Conservation (phyloP, 495 filamentous ascomycete species). For the Aspergillus indologenus region DNA sequence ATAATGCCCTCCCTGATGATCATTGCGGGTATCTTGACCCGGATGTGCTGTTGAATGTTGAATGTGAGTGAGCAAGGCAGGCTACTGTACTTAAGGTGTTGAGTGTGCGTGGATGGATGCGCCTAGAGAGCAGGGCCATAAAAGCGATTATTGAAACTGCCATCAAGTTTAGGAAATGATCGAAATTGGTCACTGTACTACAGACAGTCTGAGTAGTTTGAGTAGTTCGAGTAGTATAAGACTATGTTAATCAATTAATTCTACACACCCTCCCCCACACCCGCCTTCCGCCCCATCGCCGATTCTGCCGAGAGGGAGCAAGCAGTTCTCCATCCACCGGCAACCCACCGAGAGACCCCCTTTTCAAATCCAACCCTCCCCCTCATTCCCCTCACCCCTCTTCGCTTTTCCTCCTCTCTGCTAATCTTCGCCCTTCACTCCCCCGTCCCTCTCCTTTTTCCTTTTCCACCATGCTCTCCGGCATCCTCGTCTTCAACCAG, state of each 20-base stretch:
- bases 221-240: no score
- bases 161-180: no score
- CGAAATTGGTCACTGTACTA: no score
- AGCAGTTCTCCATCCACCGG: neutral
- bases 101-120: neutral
- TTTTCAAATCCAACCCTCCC: constrained; percentile 19
- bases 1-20: neutral
- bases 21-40: neutral
- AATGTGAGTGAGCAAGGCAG: neutral
- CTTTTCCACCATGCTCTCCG: constrained; percentile 75
- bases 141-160: neutral
- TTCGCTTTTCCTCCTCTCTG: no score
- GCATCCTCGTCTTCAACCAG: constrained; percentile 97
- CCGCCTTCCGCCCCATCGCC: neutral
- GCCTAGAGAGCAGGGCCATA: neutral
- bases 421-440: no score
- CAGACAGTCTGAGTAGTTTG: no score
- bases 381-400: constrained; percentile 16
- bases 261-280: neutral
- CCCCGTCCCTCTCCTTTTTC: constrained; percentile 7
- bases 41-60: neutral
- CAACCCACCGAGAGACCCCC: no score
- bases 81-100: neutral
- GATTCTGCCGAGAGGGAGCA: neutral
- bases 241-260: neutral